A percentile compares a stretch with the other conserved stretches of the same genome.
These are phyloP conservation scores for Penicillium sp. DNA, from an alignment of 2,329 filamentous ascomycete species.

Conservation along the genomic window DNA sequence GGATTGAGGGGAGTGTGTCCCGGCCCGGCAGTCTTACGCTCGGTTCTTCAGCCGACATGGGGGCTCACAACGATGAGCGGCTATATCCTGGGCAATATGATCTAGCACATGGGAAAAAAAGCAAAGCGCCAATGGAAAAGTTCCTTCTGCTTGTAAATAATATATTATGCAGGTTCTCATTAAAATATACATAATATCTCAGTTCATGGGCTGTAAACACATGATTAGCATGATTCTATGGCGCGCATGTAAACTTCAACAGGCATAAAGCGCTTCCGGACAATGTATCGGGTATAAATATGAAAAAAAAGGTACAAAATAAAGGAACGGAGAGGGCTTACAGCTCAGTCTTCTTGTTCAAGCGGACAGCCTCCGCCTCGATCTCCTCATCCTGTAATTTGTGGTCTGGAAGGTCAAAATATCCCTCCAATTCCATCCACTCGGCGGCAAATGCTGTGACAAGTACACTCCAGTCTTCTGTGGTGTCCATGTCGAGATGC, in stretches of 20 bases:
- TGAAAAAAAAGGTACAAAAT: not conserved
- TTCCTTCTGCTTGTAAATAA: not conserved
- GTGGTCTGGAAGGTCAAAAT: constrained; percentile 34
- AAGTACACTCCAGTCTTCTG: constrained; percentile 85
- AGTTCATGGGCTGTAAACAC: constrained; percentile 1
- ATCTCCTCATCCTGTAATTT: constrained; percentile 7
- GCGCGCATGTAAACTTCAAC: not conserved
- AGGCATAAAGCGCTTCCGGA: not conserved
- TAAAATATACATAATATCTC: constrained; percentile 1
- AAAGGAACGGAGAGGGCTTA: constrained; percentile 32
- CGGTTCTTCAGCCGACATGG: constrained; percentile 49
- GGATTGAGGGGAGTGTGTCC: constrained; percentile 53
- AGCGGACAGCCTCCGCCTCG: constrained; percentile 14
- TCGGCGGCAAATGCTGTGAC: constrained; percentile 81
- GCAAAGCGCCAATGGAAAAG: not conserved
- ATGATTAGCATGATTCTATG: constrained; percentile 1
- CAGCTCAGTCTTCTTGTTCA: constrained; percentile 40
- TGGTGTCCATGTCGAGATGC: constrained; percentile 75
- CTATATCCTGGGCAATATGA: constrained; percentile 44
- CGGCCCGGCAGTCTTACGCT: constrained; percentile 50
- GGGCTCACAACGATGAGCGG: constrained; percentile 48
- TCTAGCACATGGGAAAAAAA: constrained; percentile 17
- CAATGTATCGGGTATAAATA: constrained; percentile 10
- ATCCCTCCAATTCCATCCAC: constrained; percentile 80
- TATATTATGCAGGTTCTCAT: not conserved